Percentiles rank a stretch among this genome's conserved stretches.
phyloP scores from a whole-genome alignment of 192 early-diverging fungal species.

The Chytriomyces sp. region DNA sequence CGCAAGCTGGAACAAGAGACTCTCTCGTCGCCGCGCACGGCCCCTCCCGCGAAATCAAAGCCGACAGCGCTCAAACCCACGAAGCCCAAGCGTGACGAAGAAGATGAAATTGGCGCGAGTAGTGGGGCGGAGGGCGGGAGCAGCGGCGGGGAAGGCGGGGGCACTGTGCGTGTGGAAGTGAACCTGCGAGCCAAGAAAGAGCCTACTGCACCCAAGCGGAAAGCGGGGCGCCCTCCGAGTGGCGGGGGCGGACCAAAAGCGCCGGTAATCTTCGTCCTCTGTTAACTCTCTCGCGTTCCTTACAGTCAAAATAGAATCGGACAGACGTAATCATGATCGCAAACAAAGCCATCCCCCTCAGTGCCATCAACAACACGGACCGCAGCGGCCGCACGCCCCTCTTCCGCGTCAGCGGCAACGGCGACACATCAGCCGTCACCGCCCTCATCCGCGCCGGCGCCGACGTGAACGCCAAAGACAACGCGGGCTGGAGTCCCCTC shows the following conservation, averaged over 20 bases:
- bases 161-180: too few species aligned
- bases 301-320: background rate
- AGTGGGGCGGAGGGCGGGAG: too few species aligned
- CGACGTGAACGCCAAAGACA: conserved; percentile 50
- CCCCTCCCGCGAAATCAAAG: too few species aligned
- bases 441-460: conserved; percentile 53
- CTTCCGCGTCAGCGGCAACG: conserved; percentile 43
- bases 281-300: background rate
- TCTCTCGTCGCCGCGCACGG: background rate
- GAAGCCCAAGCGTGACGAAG: too few species aligned
- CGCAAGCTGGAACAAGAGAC: background rate
- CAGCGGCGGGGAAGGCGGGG: too few species aligned
- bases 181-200: too few species aligned
- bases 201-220: too few species aligned
- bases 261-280: background rate
- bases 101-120: too few species aligned
- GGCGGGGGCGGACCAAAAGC: too few species aligned
- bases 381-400: conserved; percentile 50
- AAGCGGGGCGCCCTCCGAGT: too few species aligned
- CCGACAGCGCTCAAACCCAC: too few species aligned
- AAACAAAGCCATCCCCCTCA: conserved; percentile 28
- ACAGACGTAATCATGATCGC: conserved; percentile 27
- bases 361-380: conserved; percentile 45
- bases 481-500: conserved; percentile 61
- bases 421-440: conserved; percentile 41